phyloP scores from a whole-genome alignment of 2,329 filamentous ascomycete species.

The Hypoxylon sp. region DNA sequence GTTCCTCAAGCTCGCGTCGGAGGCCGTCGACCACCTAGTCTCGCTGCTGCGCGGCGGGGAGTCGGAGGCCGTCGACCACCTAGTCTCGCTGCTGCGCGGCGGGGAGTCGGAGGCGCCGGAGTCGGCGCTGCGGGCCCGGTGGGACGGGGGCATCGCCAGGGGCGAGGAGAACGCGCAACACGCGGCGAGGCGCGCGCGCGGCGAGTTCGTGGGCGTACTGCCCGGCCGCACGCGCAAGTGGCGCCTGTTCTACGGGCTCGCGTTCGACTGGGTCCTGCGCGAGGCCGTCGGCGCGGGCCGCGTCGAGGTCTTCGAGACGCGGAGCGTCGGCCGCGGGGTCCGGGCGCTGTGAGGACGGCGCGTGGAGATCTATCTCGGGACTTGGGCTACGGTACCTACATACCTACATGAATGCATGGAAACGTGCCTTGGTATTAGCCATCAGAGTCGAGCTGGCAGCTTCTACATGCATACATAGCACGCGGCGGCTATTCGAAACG shows the following conservation, averaged over 20 bases:
- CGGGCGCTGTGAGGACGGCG: slow-evolving; percentile 49
- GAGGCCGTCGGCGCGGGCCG: slow-evolving; percentile 75
- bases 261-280: slow-evolving; percentile 75
- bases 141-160: slow-evolving; percentile 72
- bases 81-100: slow-evolving; percentile 66
- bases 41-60: no score
- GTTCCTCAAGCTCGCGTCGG: slow-evolving; percentile 69
- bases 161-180: slow-evolving; percentile 54
- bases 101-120: slow-evolving; percentile 70
- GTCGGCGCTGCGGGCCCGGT: slow-evolving; percentile 68
- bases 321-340: slow-evolving; percentile 74
- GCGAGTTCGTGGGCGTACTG: slow-evolving; percentile 64
- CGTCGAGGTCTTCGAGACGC: slow-evolving; percentile 78
- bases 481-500: slow-evolving; percentile 29
- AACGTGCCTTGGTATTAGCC: no score
- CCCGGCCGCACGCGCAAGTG: slow-evolving; percentile 72
- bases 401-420: no score
- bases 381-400: no score
- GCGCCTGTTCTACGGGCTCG: slow-evolving; percentile 73
- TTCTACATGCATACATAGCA: no score
- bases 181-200: slow-evolving; percentile 58
- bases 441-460: no score
- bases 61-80: slow-evolving; percentile 70
- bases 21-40: slow-evolving; percentile 70
- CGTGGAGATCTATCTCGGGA: no score